Evolutionary conservation across 164 flowering plant genomes (phyloP).

Genomic region (Nymphaea thermarum): DNA sequence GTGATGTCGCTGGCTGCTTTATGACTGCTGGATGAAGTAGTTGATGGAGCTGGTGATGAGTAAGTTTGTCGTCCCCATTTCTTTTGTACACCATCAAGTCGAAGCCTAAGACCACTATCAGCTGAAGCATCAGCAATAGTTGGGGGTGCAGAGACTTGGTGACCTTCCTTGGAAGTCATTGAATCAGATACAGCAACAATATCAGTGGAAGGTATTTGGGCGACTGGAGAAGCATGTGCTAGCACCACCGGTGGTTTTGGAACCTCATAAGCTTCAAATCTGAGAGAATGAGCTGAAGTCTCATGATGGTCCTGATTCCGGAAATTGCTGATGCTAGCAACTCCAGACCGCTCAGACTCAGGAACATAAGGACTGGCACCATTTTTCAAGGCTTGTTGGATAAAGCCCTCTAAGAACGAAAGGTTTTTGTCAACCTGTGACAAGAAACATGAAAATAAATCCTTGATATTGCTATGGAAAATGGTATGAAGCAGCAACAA

Average conservation of each 20-base stretch:
- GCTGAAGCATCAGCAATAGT: slow-evolving; percentile 28
- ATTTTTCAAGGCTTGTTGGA: slow-evolving; percentile 54
- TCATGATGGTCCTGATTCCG: slow-evolving; percentile 50
- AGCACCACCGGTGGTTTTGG: slow-evolving; percentile 50
- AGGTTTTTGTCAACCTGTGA: slow-evolving; percentile 36
- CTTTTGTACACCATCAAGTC: slow-evolving; percentile 92
- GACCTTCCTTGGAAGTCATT: slow-evolving; percentile 32
- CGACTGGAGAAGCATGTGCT: slow-evolving; percentile 20
- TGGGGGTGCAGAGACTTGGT: slow-evolving; percentile 20
- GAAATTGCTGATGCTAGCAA: slow-evolving; percentile 30
- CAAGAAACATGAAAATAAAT: background rate
- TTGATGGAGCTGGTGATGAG: slow-evolving; percentile 34
- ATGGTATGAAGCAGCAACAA: too few relatives aligned
- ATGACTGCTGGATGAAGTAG: slow-evolving; percentile 28
- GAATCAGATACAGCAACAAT: slow-evolving; percentile 57
- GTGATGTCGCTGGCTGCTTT: slow-evolving; percentile 41
- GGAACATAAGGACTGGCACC: slow-evolving; percentile 88
- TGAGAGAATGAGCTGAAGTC: slow-evolving; percentile 50
- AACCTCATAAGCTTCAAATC: slow-evolving; percentile 94
- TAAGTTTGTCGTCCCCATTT: slow-evolving; percentile 89
- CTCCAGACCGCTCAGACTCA: slow-evolving; percentile 63
- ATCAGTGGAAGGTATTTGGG: slow-evolving; percentile 38
- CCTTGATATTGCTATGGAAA: background rate
- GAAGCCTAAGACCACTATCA: slow-evolving; percentile 43
- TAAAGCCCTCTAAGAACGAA: slow-evolving; percentile 57